These are phyloP conservation scores for Perkinsus olseni DNA, from an alignment of 169 alveolate genomes.

Conservation along the genomic window DNA sequence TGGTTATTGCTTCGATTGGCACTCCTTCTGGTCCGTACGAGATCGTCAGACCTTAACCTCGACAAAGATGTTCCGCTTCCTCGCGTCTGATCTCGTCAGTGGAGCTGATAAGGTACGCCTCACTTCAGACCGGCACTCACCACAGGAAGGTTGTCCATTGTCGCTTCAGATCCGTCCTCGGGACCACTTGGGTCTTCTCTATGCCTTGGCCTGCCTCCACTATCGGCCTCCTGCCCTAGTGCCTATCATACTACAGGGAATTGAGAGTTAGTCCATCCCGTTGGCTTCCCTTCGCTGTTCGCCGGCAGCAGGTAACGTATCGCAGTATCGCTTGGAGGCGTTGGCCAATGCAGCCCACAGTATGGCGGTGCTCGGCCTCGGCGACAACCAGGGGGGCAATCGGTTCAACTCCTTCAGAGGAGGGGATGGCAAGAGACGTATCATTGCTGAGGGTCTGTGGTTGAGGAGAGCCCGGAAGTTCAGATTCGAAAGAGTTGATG, in stretches of 20 bases:
- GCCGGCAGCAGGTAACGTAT: neutral
- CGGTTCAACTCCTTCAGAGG: neutral
- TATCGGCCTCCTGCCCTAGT: neutral
- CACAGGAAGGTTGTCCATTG: neutral
- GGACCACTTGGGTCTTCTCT: neutral
- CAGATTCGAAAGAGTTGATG: neutral
- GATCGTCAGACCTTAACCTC: slow-evolving; percentile 51
- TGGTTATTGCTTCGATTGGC: neutral
- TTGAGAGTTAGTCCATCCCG: neutral
- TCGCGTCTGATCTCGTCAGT: slow-evolving; percentile 45
- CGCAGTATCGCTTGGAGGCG: neutral
- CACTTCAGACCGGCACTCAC: neutral
- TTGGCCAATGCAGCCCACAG: neutral
- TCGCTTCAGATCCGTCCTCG: neutral
- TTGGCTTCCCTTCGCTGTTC: neutral
- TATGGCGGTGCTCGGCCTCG: neutral
- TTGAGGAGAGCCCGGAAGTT: neutral
- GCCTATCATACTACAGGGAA: neutral
- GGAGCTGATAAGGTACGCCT: neutral
- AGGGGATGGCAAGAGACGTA: neutral
- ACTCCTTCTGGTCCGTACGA: slow-evolving; percentile 31
- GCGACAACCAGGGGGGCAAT: neutral
- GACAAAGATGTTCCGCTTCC: slow-evolving; percentile 45
- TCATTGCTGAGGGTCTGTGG: neutral
- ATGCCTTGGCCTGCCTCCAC: neutral